These are phyloP conservation scores for Penicillium sp. DNA, from an alignment of 2,329 filamentous ascomycete genomes.

Conservation along the genomic window DNA sequence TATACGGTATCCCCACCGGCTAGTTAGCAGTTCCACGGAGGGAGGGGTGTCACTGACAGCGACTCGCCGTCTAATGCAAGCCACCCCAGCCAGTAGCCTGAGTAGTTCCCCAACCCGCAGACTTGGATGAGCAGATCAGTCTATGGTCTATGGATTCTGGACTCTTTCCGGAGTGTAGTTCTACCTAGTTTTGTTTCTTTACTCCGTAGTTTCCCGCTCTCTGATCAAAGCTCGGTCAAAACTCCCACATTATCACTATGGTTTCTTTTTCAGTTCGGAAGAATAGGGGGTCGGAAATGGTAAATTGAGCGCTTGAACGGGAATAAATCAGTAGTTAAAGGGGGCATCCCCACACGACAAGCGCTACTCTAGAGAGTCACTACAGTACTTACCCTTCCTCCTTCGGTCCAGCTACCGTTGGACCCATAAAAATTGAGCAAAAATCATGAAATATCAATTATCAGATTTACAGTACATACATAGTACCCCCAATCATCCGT, in stretches of 20 bases:
- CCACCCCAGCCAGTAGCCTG: conserved; percentile 33
- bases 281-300: neutral
- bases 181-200: neutral
- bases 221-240: neutral
- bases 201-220: too few relatives aligned
- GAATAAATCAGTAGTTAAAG: neutral
- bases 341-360: neutral
- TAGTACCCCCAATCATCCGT: conserved; percentile 13
- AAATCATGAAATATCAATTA: conserved; percentile 10
- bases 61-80: conserved; percentile 41
- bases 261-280: neutral
- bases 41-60: conserved; percentile 37
- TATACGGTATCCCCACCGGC: neutral
- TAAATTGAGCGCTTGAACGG: conserved; percentile 7
- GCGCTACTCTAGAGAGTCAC: neutral
- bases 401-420: conserved; percentile 6
- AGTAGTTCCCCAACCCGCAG: conserved; percentile 8
- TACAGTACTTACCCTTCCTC: neutral
- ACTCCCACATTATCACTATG: neutral
- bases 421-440: conserved; percentile 6
- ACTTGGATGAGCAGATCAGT: conserved; percentile 1
- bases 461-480: neutral
- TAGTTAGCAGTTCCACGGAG: neutral
- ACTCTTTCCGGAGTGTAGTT: neutral
- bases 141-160: conserved; percentile 1